Evolutionary conservation across 2,329 filamentous ascomycete species (phyloP).

Genomic region (Lachnellula subtilissima): DNA sequence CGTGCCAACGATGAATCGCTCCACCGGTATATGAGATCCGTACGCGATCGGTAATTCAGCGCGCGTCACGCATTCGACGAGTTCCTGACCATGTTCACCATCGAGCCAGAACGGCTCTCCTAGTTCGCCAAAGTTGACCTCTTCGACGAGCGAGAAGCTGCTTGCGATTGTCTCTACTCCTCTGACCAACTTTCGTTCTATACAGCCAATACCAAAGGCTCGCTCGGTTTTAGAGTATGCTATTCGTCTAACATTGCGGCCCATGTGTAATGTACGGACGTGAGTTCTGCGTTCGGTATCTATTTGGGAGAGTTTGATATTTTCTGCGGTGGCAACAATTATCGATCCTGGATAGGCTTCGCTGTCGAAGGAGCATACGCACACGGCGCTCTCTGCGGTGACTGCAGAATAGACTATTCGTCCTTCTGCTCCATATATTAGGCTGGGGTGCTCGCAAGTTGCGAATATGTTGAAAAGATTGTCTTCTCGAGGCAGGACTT

Average conservation of each 20-base stretch:
- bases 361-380: conserved; percentile 76
- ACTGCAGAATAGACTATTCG: conserved; percentile 90
- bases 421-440: conserved; percentile 87
- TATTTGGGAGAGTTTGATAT: conserved; percentile 74
- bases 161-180: conserved; percentile 73
- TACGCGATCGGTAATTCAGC: conserved; percentile 63
- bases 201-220: conserved; percentile 82
- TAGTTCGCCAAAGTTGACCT: conserved; percentile 77
- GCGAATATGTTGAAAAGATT: conserved; percentile 79
- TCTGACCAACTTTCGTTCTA: conserved; percentile 65
- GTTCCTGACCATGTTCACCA: conserved; percentile 52
- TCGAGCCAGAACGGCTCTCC: conserved; percentile 63
- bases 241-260: conserved; percentile 79
- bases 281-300: conserved; percentile 86
- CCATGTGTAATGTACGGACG: conserved; percentile 71
- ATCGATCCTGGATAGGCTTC: conserved; percentile 77
- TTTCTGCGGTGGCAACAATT: conserved; percentile 69
- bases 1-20: conserved; percentile 89
- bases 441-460: conserved; percentile 86
- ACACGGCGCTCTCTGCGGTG: conserved; percentile 78
- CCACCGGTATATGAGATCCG: conserved; percentile 50
- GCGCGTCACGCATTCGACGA: conserved; percentile 80
- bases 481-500: conserved; percentile 65
- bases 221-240: conserved; percentile 77
- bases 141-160: conserved; percentile 85